These are phyloP conservation scores for Fagopyrum homotropicum DNA, from an alignment of 148 eudicot genomes.

Conservation along the genomic window DNA sequence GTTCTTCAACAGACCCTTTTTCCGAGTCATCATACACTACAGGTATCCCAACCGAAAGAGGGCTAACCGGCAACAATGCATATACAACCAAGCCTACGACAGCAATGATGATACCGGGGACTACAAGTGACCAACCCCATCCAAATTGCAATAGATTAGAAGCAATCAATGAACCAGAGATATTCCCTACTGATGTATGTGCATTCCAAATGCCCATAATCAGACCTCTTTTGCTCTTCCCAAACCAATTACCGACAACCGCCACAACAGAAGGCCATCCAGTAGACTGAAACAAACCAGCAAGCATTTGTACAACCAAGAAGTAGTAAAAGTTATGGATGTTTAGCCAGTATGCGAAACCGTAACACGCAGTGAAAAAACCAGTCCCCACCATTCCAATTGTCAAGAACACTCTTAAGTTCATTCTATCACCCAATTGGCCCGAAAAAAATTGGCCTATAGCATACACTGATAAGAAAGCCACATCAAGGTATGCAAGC, in stretches of 20 bases:
- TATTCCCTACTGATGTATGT: slow-evolving; percentile 83
- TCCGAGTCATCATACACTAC: slow-evolving; percentile 33
- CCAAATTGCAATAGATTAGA: slow-evolving; percentile 69
- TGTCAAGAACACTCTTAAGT: slow-evolving; percentile 61
- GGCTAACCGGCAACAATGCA: slow-evolving; percentile 58
- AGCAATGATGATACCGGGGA: slow-evolving; percentile 58
- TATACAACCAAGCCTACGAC: slow-evolving; percentile 58
- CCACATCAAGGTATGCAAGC: slow-evolving; percentile 85
- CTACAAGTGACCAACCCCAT: slow-evolving; percentile 95
- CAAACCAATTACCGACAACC: slow-evolving; percentile 91
- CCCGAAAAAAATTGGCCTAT: slow-evolving; percentile 76
- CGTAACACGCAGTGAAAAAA: slow-evolving; percentile 65
- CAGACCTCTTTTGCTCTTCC: slow-evolving; percentile 75
- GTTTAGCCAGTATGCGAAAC: slow-evolving; percentile 73
- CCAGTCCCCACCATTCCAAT: slow-evolving; percentile 88
- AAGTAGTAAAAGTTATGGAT: slow-evolving; percentile 70
- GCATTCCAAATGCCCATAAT: slow-evolving; percentile 94
- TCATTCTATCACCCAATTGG: slow-evolving; percentile 73
- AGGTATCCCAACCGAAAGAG: slow-evolving; percentile 55
- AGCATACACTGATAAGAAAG: slow-evolving; percentile 68
- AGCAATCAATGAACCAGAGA: slow-evolving; percentile 71
- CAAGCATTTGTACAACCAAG: slow-evolving; percentile 67
- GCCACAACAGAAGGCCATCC: slow-evolving; percentile 98
- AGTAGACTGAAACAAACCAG: slow-evolving; percentile 80
- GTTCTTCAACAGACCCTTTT: slow-evolving; percentile 38